Percentiles rank a stretch among this genome's conserved stretches.
Conservation (phyloP, 169 alveolate genomes). For the Theileria luwenshuni region DNA sequence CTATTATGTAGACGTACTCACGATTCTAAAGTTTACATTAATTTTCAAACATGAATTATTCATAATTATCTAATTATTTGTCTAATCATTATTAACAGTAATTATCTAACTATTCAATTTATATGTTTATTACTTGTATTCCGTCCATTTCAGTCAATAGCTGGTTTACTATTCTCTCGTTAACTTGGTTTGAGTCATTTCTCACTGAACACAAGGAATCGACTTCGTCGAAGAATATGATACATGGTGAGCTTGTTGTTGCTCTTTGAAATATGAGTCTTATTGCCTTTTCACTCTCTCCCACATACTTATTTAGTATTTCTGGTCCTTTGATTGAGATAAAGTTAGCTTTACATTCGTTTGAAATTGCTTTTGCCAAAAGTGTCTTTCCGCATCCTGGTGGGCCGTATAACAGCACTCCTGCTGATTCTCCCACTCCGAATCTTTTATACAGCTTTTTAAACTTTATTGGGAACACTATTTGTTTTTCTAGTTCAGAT, state of each 20-base stretch:
- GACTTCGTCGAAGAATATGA: slow-evolving; percentile 97
- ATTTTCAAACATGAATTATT: neutral
- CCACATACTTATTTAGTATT: slow-evolving; percentile 97
- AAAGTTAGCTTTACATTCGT: slow-evolving; percentile 94
- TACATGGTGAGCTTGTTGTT: slow-evolving; percentile 95
- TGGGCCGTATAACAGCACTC: slow-evolving; percentile 97
- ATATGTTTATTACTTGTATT: slow-evolving; percentile 75
- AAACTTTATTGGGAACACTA: slow-evolving; percentile 90
- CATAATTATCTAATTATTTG: neutral
- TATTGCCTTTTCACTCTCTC: slow-evolving; percentile 99
- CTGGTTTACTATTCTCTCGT: slow-evolving; percentile 97
- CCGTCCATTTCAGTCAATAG: slow-evolving; percentile 99
- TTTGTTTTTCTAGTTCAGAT: slow-evolving; percentile 87
- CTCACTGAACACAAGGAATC: slow-evolving; percentile 96
- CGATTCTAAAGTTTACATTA: slow-evolving; percentile 60
- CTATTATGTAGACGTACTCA: slow-evolving; percentile 93
- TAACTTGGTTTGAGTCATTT: slow-evolving; percentile 86
- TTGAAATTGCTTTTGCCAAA: slow-evolving; percentile 96
- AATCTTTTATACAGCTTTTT: slow-evolving; percentile 88
- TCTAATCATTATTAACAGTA: neutral
- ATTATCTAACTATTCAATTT: neutral
- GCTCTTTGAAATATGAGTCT: slow-evolving; percentile 97
- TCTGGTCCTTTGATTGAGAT: slow-evolving; percentile 97
- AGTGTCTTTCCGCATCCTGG: slow-evolving; percentile 98
- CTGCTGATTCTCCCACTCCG: slow-evolving; percentile 93